phyloP scores from a whole-genome alignment of 352 stramenopile genomes.

The Globisporangium perplexum region DNA sequence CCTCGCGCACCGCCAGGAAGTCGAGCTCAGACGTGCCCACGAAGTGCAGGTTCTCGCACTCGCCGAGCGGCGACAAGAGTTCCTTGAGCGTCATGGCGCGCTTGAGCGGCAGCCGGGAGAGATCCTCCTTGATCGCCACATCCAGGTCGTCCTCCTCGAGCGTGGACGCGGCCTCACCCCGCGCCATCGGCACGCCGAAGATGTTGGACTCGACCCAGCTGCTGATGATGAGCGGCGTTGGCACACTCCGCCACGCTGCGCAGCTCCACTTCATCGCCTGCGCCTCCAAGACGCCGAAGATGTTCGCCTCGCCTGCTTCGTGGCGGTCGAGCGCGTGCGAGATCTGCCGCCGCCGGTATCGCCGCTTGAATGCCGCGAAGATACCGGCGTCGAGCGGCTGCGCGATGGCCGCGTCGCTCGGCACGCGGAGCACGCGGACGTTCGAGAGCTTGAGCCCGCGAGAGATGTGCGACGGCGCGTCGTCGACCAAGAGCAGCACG shows the following conservation, averaged over 20 bases:
- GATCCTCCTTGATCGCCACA: conserved; percentile 9
- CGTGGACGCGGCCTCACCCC: neutral
- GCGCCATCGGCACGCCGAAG: conserved; percentile 4
- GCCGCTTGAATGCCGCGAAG: conserved; percentile 20
- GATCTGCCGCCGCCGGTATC: conserved; percentile 19
- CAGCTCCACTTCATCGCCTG: conserved; percentile 15
- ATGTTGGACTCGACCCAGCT: conserved; percentile 12
- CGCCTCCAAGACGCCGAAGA: conserved; percentile 8
- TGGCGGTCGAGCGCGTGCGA: conserved; percentile 14
- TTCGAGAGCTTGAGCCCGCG: conserved; percentile 22
- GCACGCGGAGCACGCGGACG: conserved; percentile 11
- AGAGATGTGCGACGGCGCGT: conserved; percentile 23
- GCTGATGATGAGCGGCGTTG: conserved; percentile 4
- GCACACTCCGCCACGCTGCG: conserved; percentile 10
- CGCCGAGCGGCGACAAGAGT: conserved; percentile 8
- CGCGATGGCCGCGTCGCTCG: neutral
- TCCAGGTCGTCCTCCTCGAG: conserved; percentile 8
- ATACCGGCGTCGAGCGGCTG: conserved; percentile 13
- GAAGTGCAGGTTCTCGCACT: conserved; percentile 13
- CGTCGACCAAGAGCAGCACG: conserved; percentile 22
- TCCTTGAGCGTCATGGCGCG: conserved; percentile 14
- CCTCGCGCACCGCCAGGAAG: conserved; percentile 9
- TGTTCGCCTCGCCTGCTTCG: conserved; percentile 9
- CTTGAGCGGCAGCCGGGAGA: conserved; percentile 10
- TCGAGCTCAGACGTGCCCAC: conserved; percentile 9